phyloP scores from a whole-genome alignment of 2,329 filamentous ascomycete genomes.

The Graphiopsis chlorocephala region DNA sequence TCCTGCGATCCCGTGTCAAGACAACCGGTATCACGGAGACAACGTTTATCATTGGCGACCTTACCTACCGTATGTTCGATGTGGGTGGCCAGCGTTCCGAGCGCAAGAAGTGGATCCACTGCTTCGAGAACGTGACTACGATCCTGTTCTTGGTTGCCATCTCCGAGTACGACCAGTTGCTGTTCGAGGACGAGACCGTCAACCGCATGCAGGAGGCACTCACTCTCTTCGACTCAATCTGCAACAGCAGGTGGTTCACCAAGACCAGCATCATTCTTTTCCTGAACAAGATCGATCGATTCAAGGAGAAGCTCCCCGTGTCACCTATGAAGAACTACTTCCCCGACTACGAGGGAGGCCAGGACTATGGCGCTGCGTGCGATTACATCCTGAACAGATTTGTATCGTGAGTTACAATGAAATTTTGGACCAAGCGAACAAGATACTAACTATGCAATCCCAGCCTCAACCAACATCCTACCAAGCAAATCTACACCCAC shows the following conservation, averaged over 20 bases:
- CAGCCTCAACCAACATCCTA: constrained; percentile 91
- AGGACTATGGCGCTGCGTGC: constrained; percentile 92
- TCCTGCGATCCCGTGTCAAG: constrained; percentile 93
- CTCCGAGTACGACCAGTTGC: constrained; percentile 91
- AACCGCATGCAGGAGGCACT: constrained; percentile 73
- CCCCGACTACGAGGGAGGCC: constrained; percentile 81
- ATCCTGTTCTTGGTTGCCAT: constrained; percentile 97
- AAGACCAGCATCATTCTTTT: constrained; percentile 72
- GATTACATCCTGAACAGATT: constrained; percentile 99
- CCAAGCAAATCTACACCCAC: constrained; percentile 99
- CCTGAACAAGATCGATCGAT: constrained; percentile 72
- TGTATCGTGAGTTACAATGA: constrained; percentile 52
- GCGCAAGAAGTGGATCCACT: constrained; percentile 99
- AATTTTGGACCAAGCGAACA: neutral
- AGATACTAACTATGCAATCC: constrained; percentile 18
- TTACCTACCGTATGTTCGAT: constrained; percentile 97
- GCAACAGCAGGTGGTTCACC: constrained; percentile 70
- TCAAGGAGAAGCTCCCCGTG: constrained; percentile 71
- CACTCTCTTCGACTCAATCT: constrained; percentile 69
- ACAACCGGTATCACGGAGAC: constrained; percentile 97
- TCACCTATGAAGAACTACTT: constrained; percentile 76
- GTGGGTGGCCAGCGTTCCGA: constrained; percentile 94
- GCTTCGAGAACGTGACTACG: constrained; percentile 96
- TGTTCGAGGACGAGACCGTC: constrained; percentile 89
- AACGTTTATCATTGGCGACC: constrained; percentile 88